Evolutionary conservation across 371 early-diverging fungal species (phyloP).

Genomic region (Mortierella sp.): DNA sequence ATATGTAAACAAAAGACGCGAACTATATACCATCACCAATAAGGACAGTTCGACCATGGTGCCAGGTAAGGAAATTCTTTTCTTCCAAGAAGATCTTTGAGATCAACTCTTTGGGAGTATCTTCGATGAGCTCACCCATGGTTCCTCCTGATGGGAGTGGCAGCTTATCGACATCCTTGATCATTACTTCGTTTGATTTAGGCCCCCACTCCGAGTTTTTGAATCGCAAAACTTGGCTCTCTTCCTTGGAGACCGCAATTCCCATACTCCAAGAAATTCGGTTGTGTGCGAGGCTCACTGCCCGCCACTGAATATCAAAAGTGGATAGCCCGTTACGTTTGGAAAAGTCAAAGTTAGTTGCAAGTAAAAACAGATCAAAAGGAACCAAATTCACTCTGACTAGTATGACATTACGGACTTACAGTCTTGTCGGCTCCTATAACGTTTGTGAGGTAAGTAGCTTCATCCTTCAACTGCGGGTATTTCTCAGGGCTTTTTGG

Average conservation of each 20-base stretch:
- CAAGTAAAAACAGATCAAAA: background rate
- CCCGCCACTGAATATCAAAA: slow-evolving; percentile 15
- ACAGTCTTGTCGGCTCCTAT: background rate
- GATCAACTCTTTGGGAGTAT: slow-evolving; percentile 17
- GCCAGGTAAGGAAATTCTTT: slow-evolving; percentile 15
- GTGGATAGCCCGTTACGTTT: background rate
- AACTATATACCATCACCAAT: slow-evolving; percentile 22
- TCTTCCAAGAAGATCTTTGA: slow-evolving; percentile 21
- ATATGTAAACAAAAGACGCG: background rate
- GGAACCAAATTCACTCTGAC: background rate
- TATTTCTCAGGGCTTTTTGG: slow-evolving; percentile 13
- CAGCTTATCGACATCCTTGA: slow-evolving; percentile 6
- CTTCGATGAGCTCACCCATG: slow-evolving; percentile 26
- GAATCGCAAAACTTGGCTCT: slow-evolving; percentile 1
- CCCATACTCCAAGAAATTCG: slow-evolving; percentile 20
- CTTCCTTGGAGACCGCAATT: background rate
- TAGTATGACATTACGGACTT: background rate
- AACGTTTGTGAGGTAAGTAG: slow-evolving; percentile 3
- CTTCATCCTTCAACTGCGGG: slow-evolving; percentile 3
- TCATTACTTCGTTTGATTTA: slow-evolving; percentile 15
- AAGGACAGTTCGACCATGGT: slow-evolving; percentile 16
- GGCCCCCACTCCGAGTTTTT: slow-evolving; percentile 24
- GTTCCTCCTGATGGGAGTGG: slow-evolving; percentile 14
- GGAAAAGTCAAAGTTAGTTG: background rate
- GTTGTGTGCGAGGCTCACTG: slow-evolving; percentile 10